Conservation (phyloP, 1,284 basidiomycete genomes). For the Apiotrichum akiyoshidainum region DNA sequence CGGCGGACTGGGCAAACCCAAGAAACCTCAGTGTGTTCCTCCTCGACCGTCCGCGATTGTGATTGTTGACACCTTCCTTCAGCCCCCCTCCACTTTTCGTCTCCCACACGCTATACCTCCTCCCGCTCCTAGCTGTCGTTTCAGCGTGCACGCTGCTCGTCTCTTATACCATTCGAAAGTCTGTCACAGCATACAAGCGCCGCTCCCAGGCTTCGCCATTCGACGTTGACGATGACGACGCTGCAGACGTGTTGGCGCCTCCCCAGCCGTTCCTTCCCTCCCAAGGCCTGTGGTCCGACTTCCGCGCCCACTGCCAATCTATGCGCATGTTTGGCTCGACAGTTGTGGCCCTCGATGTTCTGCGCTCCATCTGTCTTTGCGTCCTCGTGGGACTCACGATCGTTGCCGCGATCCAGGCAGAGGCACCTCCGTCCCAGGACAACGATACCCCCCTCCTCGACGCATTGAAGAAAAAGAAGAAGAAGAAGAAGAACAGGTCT, state of each 20-base stretch:
- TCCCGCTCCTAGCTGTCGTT: slow-evolving; percentile 39
- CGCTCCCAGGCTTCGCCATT: slow-evolving; percentile 28
- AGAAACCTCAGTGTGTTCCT: slow-evolving; percentile 1
- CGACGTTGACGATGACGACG: slow-evolving; percentile 26
- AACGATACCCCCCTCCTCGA: slow-evolving; percentile 10
- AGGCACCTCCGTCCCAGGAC: slow-evolving; percentile 26
- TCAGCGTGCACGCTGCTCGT: slow-evolving; percentile 36
- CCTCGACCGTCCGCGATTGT: not conserved
- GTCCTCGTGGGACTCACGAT: slow-evolving; percentile 46
- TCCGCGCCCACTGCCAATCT: slow-evolving; percentile 38
- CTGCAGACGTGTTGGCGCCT: slow-evolving; percentile 9
- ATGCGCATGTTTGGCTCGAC: slow-evolving; percentile 40
- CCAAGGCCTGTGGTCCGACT: slow-evolving; percentile 42
- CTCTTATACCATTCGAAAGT: slow-evolving; percentile 16
- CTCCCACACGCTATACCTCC: slow-evolving; percentile 41
- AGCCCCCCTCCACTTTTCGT: slow-evolving; percentile 40
- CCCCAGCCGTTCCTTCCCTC: slow-evolving; percentile 36
- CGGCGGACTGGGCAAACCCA: not conserved
- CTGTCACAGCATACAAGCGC: slow-evolving; percentile 4
- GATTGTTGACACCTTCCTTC: not conserved
- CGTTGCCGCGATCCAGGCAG: slow-evolving; percentile 45
- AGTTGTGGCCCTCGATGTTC: slow-evolving; percentile 43
- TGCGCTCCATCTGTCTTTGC: slow-evolving; percentile 38
- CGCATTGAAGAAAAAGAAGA: slow-evolving; percentile 35
- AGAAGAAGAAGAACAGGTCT: slow-evolving; percentile 38